Percentiles rank a stretch among this genome's conserved stretches.
These are phyloP conservation scores for Echinochloa phyllopogon DNA, from an alignment of 176 grass and related monocot species.

Conservation along the genomic window DNA sequence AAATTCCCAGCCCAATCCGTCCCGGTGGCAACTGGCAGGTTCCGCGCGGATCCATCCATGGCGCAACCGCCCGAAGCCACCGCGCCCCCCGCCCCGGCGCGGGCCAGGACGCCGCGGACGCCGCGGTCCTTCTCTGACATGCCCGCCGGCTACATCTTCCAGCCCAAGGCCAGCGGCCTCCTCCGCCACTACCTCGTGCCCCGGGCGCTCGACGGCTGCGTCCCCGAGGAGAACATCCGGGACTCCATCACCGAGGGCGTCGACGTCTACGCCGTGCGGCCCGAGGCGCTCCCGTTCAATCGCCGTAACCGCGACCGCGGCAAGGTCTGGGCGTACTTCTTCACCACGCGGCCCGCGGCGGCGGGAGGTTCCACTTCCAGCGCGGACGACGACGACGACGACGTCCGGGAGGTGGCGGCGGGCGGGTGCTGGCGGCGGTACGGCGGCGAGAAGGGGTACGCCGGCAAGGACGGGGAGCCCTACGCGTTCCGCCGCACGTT, in stretches of 20 bases:
- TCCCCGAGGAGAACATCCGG: neutral
- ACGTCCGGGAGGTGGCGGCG: no score
- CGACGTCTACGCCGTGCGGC: constrained; percentile 17
- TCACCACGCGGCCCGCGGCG: neutral
- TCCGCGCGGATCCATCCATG: neutral
- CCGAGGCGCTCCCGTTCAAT: constrained; percentile 8
- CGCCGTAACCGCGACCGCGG: neutral
- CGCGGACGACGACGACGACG: no score
- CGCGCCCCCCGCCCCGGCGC: neutral
- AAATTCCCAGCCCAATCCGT: no score
- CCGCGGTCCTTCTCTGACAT: neutral
- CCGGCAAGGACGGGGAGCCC: neutral
- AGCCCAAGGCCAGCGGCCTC: neutral
- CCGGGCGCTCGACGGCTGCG: neutral
- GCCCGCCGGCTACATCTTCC: neutral
- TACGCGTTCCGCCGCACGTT: constrained; percentile 5
- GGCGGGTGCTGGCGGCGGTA: neutral
- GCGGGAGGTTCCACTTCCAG: no score
- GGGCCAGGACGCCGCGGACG: no score
- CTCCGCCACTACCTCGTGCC: neutral
- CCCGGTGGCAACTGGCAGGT: no score
- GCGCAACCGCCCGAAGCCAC: neutral
- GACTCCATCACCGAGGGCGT: neutral
- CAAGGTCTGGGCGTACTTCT: neutral
- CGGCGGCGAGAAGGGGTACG: constrained; percentile 14